phyloP scores from a whole-genome alignment of 768 basidiomycete species.

The Russula lepida region DNA sequence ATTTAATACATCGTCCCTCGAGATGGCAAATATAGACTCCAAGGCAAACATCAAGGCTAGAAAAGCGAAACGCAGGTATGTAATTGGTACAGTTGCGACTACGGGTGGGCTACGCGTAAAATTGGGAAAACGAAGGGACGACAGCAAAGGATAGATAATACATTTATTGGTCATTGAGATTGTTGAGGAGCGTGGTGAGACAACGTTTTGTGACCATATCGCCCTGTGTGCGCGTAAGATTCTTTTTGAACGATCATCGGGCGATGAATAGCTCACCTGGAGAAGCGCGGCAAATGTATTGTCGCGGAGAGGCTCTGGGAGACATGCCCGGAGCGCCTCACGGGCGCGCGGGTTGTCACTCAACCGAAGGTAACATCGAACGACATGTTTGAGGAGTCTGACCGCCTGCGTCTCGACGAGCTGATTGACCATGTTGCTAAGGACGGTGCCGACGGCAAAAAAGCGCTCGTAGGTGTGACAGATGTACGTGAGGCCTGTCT shows the following conservation, averaged over 20 bases:
- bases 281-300: slow-evolving; percentile 86
- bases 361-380: slow-evolving; percentile 90
- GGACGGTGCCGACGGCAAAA: slow-evolving; percentile 96
- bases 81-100: slow-evolving; percentile 18
- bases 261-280: slow-evolving; percentile 50
- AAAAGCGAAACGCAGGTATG: slow-evolving; percentile 16
- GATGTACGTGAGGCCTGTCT: slow-evolving; percentile 96
- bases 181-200: slow-evolving; percentile 81
- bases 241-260: background rate
- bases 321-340: slow-evolving; percentile 89
- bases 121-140: background rate
- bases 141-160: slow-evolving; percentile 8
- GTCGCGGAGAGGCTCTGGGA: slow-evolving; percentile 92
- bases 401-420: slow-evolving; percentile 98
- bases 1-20: slow-evolving; percentile 17
- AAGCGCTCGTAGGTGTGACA: slow-evolving; percentile 99
- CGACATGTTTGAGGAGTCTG: slow-evolving; percentile 92
- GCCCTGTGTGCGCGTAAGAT: slow-evolving; percentile 42
- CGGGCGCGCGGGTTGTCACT: slow-evolving; percentile 95
- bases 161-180: slow-evolving; percentile 52
- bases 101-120: slow-evolving; percentile 15
- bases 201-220: slow-evolving; percentile 98
- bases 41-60: slow-evolving; percentile 1
- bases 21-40: slow-evolving; percentile 14
- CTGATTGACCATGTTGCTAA: slow-evolving; percentile 98